Evolutionary conservation across 345 rosid species (phyloP).

Genomic region (Capsella bursapastoris): DNA sequence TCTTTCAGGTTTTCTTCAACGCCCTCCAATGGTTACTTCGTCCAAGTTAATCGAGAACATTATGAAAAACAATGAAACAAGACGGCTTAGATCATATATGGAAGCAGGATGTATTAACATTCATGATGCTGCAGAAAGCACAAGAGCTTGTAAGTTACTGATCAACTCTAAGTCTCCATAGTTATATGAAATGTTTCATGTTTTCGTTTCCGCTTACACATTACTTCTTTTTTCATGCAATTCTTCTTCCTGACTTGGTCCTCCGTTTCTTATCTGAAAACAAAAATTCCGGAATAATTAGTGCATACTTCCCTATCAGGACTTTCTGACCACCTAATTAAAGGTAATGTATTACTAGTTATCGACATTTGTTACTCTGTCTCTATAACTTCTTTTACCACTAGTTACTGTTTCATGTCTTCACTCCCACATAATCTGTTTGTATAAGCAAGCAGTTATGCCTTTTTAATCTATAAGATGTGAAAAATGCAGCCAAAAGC

Average conservation of each 20-base stretch:
- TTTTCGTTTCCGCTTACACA: constrained; percentile 11
- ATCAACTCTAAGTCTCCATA: neutral
- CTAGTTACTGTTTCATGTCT: constrained; percentile 14
- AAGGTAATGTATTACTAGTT: constrained; percentile 51
- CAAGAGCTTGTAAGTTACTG: constrained; percentile 63
- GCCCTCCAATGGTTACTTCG: constrained; percentile 54
- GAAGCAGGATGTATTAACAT: constrained; percentile 59
- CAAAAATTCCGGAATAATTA: constrained; percentile 44
- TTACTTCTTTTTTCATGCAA: neutral
- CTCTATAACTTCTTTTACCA: neutral
- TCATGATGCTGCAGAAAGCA: constrained; percentile 53
- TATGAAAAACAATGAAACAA: constrained; percentile 64
- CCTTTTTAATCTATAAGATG: constrained; percentile 2
- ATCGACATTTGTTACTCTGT: neutral
- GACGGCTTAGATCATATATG: constrained; percentile 60
- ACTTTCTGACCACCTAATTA: constrained; percentile 57
- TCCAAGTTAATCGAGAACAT: constrained; percentile 60
- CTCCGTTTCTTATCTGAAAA: neutral
- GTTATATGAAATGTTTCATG: neutral
- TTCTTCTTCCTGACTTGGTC: neutral
- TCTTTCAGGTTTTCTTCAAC: constrained; percentile 58
- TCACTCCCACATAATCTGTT: neutral
- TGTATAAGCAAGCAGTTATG: neutral
- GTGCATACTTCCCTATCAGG: constrained; percentile 57
- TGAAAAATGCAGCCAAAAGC: constrained; percentile 55